A percentile compares a stretch with the other conserved stretches of the same genome.
phyloP scores from a whole-genome alignment of 805 yeast genomes.

The Metschnikowia gelsemii region DNA sequence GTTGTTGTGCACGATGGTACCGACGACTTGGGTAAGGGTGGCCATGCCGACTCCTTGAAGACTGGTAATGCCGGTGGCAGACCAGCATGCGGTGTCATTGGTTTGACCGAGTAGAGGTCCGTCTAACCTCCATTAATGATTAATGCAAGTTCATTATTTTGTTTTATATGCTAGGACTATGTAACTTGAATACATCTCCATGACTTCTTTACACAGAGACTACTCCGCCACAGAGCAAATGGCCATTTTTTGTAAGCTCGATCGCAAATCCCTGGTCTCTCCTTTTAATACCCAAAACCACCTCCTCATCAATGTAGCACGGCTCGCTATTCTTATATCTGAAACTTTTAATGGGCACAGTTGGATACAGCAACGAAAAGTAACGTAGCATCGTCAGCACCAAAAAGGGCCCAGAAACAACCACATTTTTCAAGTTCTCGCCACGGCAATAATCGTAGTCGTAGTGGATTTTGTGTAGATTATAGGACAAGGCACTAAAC shows the following conservation, averaged over 20 bases:
- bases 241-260: constrained; percentile 5
- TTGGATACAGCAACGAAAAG: constrained; percentile 25
- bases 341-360: constrained; percentile 28
- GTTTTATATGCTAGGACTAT: not conserved
- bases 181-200: too few species aligned
- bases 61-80: constrained; percentile 98
- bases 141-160: constrained; percentile 5
- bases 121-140: constrained; percentile 2
- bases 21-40: constrained; percentile 95
- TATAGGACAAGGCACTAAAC: constrained; percentile 75
- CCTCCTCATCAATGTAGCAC: constrained; percentile 41
- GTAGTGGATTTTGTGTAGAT: constrained; percentile 82
- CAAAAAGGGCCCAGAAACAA: constrained; percentile 83
- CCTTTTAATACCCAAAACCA: constrained; percentile 7
- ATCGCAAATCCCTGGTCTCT: not conserved
- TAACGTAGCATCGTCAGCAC: constrained; percentile 59
- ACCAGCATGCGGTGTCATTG: constrained; percentile 98
- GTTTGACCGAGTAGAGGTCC: constrained; percentile 48
- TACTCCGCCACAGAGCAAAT: constrained; percentile 14
- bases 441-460: constrained; percentile 52
- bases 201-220: not conserved
- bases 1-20: constrained; percentile 91
- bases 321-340: constrained; percentile 53
- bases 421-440: constrained; percentile 61
- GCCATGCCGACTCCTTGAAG: constrained; percentile 83